These are phyloP conservation scores for Spathaspora passalidarum DNA, from an alignment of 805 yeast species.

Conservation along the genomic window DNA sequence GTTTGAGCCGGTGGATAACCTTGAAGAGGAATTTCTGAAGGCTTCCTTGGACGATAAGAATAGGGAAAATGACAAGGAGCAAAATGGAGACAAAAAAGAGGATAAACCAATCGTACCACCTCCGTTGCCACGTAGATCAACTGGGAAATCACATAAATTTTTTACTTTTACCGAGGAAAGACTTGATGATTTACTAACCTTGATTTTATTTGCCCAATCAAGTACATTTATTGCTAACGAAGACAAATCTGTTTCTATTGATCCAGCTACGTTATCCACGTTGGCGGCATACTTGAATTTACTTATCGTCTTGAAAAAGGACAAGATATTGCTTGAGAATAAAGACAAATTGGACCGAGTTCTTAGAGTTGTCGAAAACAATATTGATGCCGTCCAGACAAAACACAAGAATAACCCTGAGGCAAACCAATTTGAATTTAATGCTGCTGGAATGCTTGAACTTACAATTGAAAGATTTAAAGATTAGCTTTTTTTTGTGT, in stretches of 20 bases:
- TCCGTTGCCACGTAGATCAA: constrained; percentile 33
- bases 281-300: constrained; percentile 59
- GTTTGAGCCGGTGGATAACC: constrained; percentile 5
- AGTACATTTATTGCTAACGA: constrained; percentile 26
- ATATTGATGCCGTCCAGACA: constrained; percentile 15
- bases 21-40: constrained; percentile 3
- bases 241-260: constrained; percentile 14
- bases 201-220: constrained; percentile 38
- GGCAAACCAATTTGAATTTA: constrained; percentile 15
- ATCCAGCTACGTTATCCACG: constrained; percentile 33
- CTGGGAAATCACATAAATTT: constrained; percentile 24
- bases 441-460: constrained; percentile 32
- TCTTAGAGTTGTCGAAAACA: constrained; percentile 12
- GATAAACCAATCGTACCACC: no score
- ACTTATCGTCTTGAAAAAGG: constrained; percentile 30
- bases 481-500: background rate
- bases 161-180: constrained; percentile 43
- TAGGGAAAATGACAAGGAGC: no score
- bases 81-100: constrained; percentile 4
- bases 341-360: constrained; percentile 14
- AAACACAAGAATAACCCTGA: constrained; percentile 4
- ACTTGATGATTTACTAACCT: constrained; percentile 38
- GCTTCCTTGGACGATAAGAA: constrained; percentile 6
- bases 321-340: constrained; percentile 15
- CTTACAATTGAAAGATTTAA: constrained; percentile 36